Percentiles rank a stretch among this genome's conserved stretches.
phyloP scores from a whole-genome alignment of 495 filamentous ascomycete species.

The Schizothecium vesticola region DNA sequence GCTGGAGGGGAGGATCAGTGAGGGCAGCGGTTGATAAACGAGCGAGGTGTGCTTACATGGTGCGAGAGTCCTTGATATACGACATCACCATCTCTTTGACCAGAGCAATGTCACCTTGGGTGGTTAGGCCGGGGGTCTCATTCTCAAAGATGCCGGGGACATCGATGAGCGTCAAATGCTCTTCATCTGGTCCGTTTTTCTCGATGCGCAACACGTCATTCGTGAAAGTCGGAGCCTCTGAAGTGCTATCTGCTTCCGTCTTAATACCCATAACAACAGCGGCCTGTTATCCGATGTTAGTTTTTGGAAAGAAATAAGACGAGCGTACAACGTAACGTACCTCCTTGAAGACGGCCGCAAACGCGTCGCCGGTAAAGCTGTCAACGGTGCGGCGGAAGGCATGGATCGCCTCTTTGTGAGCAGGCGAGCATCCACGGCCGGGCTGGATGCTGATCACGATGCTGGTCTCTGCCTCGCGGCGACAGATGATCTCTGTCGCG shows the following conservation, averaged over 20 bases:
- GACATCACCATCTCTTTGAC: slow-evolving; percentile 14
- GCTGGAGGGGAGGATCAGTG: neutral
- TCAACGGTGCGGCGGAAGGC: slow-evolving; percentile 13
- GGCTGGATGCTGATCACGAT: slow-evolving; percentile 45
- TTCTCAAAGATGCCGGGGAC: slow-evolving; percentile 19
- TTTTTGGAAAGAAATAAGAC: neutral
- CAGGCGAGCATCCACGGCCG: slow-evolving; percentile 14
- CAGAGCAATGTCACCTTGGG: slow-evolving; percentile 11
- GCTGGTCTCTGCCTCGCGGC: slow-evolving; percentile 30
- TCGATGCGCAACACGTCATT: slow-evolving; percentile 55
- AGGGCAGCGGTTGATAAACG: neutral
- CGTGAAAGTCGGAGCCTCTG: slow-evolving; percentile 42
- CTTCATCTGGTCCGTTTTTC: slow-evolving; percentile 47
- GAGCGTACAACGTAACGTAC: neutral
- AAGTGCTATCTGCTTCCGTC: slow-evolving; percentile 16
- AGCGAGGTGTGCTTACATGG: slow-evolving; percentile 11
- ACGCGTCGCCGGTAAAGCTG: slow-evolving; percentile 17
- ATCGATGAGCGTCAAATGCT: slow-evolving; percentile 20
- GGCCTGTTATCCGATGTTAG: slow-evolving; percentile 25
- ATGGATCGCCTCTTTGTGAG: slow-evolving; percentile 8
- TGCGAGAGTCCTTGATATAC: slow-evolving; percentile 19
- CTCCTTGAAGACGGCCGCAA: slow-evolving; percentile 27
- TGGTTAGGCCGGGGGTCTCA: slow-evolving; percentile 11
- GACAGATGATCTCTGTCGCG: slow-evolving; percentile 54
- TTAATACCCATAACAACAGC: slow-evolving; percentile 43